phyloP scores from a whole-genome alignment of 441 rosid species.

The Pelargonium citronellum region DNA sequence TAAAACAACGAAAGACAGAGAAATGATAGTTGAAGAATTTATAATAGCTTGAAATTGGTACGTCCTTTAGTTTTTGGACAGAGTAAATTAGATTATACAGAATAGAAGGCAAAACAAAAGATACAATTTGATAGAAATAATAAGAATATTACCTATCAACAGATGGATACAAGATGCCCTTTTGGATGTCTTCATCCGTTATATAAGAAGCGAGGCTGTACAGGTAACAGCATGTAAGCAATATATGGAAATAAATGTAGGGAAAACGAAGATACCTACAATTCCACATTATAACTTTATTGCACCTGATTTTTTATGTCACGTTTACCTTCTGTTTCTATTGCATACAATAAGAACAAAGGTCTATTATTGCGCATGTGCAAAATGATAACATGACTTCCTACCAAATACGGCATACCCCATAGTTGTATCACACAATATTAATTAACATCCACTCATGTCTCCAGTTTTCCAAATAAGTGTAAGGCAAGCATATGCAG shows the following conservation, averaged over 20 bases:
- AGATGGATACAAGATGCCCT: constrained; percentile 82
- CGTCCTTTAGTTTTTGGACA: background rate
- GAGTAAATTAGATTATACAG: background rate
- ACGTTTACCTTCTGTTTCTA: background rate
- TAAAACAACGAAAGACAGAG: too few relatives aligned
- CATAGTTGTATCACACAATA: too few relatives aligned
- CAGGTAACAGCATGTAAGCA: constrained; percentile 16
- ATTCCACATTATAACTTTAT: background rate
- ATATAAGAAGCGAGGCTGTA: constrained; percentile 95
- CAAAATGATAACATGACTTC: too few relatives aligned
- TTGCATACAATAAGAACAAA: too few relatives aligned
- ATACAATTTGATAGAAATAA: background rate
- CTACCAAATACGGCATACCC: too few relatives aligned
- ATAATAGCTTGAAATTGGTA: background rate
- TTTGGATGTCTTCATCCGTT: constrained; percentile 69
- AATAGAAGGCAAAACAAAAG: background rate
- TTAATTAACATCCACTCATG: too few relatives aligned
- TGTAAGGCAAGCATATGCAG: too few relatives aligned
- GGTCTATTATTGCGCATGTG: too few relatives aligned
- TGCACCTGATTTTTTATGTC: background rate
- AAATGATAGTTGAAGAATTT: background rate
- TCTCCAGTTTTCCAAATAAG: too few relatives aligned
- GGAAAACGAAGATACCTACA: background rate
- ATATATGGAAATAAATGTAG: background rate
- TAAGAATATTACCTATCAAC: constrained; percentile 50